Percentiles rank a stretch among this genome's conserved stretches.
Conservation (phyloP, 768 basidiomycete species). For the Panus rudis region DNA sequence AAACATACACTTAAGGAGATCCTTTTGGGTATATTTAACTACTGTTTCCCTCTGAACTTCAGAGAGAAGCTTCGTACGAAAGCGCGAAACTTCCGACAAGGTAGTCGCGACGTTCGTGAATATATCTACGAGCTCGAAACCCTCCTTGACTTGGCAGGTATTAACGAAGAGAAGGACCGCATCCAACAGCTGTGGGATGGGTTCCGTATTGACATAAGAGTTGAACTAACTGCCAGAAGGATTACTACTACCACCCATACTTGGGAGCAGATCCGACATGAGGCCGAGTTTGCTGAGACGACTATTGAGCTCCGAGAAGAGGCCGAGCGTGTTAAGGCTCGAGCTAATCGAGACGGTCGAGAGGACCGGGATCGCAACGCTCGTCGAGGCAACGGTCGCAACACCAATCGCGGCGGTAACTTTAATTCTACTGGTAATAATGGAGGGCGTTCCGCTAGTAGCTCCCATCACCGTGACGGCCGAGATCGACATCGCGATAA, state of each 20-base stretch:
- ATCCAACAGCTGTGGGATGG: slow-evolving; percentile 32
- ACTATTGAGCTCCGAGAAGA: slow-evolving; percentile 2
- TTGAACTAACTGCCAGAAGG: slow-evolving; percentile 22
- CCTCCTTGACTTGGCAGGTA: slow-evolving; percentile 10
- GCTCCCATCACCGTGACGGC: too few relatives aligned
- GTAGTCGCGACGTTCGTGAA: slow-evolving; percentile 3
- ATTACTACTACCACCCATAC: slow-evolving; percentile 20
- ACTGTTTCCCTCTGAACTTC: slow-evolving; percentile 18
- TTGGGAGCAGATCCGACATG: slow-evolving; percentile 20
- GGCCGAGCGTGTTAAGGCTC: neutral
- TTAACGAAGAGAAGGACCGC: slow-evolving; percentile 12
- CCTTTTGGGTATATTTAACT: slow-evolving; percentile 15
- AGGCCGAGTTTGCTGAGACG: slow-evolving; percentile 28
- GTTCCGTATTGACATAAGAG: slow-evolving; percentile 17
- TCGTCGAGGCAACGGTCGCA: slow-evolving; percentile 1
- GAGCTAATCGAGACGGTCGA: neutral
- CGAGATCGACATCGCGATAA: neutral
- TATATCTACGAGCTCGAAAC: slow-evolving; percentile 13
- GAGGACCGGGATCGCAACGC: slow-evolving; percentile 2
- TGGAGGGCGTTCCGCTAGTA: too few relatives aligned
- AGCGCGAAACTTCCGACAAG: slow-evolving; percentile 1
- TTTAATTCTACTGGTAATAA: too few relatives aligned
- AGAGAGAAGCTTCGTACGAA: slow-evolving; percentile 7
- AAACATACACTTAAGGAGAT: slow-evolving; percentile 9
- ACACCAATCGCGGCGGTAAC: neutral